A percentile compares a stretch with the other conserved stretches of the same genome.
phyloP scores from a whole-genome alignment of 805 yeast species.

The Candida andamanensis region DNA sequence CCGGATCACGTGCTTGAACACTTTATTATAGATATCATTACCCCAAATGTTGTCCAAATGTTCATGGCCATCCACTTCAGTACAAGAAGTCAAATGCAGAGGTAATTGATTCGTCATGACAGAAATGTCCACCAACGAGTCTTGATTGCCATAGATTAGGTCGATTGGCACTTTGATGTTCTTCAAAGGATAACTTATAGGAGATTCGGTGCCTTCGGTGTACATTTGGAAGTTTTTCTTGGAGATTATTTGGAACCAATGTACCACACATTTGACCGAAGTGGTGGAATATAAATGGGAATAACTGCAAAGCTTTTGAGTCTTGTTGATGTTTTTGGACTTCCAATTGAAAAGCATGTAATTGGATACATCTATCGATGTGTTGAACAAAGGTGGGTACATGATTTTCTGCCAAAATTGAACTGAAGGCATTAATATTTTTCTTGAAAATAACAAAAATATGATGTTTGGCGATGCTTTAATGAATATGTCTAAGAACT shows the following conservation, averaged over 20 bases:
- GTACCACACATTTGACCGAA: constrained; percentile 88
- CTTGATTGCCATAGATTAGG: constrained; percentile 72
- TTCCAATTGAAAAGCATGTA: constrained; percentile 75
- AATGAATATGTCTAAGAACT: constrained; percentile 68
- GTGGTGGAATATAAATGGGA: constrained; percentile 89
- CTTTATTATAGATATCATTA: constrained; percentile 41
- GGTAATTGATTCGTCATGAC: constrained; percentile 72
- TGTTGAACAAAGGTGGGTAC: constrained; percentile 70
- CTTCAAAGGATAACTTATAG: constrained; percentile 36
- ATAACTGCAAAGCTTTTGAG: constrained; percentile 76
- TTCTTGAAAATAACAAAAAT: constrained; percentile 66
- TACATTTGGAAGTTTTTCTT: constrained; percentile 82
- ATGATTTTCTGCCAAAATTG: constrained; percentile 73
- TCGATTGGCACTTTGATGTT: constrained; percentile 59
- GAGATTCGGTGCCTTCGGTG: constrained; percentile 48
- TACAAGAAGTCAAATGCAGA: constrained; percentile 37
- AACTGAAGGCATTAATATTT: constrained; percentile 71
- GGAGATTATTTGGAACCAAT: constrained; percentile 89
- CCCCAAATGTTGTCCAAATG: constrained; percentile 94
- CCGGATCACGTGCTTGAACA: constrained; percentile 28
- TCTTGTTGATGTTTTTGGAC: constrained; percentile 59
- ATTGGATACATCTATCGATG: constrained; percentile 68
- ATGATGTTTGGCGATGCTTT: constrained; percentile 72
- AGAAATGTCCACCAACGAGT: constrained; percentile 82
- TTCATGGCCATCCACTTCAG: constrained; percentile 68